These are phyloP conservation scores for Cichorium intybus DNA, from an alignment of 140 eudicot species.

Conservation along the genomic window DNA sequence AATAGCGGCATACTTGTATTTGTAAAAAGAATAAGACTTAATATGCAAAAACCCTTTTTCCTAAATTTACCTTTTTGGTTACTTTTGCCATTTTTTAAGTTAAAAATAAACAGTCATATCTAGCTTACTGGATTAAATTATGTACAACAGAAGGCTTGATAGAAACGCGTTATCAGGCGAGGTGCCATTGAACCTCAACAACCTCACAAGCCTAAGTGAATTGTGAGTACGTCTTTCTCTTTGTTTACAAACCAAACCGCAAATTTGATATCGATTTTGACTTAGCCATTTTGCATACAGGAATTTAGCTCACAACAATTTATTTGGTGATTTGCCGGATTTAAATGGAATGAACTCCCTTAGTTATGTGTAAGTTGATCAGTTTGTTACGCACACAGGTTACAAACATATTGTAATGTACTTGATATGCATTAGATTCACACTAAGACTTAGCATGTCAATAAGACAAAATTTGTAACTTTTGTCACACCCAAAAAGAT, in stretches of 20 bases:
- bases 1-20: not conserved
- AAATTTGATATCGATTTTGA: not conserved
- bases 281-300: conserved; percentile 26
- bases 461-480: not conserved
- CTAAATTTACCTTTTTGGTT: not conserved
- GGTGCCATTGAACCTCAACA: conserved; percentile 69
- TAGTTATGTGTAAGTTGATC: conserved; percentile 77
- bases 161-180: conserved; percentile 54
- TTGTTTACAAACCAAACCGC: not conserved
- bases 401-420: not conserved
- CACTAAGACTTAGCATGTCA: not conserved
- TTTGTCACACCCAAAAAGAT: not conserved
- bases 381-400: no score
- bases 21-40: not conserved
- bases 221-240: conserved; percentile 54
- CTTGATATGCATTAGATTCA: not conserved
- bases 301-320: conserved; percentile 79
- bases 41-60: not conserved
- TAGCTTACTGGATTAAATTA: not conserved
- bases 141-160: conserved; percentile 78
- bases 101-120: not conserved
- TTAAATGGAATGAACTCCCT: conserved; percentile 79
- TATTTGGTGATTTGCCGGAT: conserved; percentile 72
- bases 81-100: not conserved
- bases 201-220: conserved; percentile 72